Percentiles rank a stretch among this genome's conserved stretches.
Conservation (phyloP, 2,329 filamentous ascomycete genomes). For the Sphaceloma murrayae region DNA sequence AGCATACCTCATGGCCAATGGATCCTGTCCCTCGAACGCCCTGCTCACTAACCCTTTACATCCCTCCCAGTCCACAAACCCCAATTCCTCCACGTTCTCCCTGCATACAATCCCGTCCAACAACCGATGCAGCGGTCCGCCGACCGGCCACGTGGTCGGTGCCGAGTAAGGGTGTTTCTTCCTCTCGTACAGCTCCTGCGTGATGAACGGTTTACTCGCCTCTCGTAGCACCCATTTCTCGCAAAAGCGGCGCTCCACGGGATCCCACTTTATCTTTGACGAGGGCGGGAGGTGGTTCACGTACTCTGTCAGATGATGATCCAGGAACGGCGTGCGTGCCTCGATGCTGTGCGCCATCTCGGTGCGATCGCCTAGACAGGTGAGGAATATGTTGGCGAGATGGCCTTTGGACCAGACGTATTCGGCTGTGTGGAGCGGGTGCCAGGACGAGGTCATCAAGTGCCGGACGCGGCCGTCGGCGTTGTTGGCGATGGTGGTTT, state of each 20-base stretch:
- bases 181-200: constrained; percentile 42
- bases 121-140: constrained; percentile 37
- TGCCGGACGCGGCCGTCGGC: constrained; percentile 26
- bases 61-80: constrained; percentile 24
- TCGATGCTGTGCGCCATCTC: constrained; percentile 39
- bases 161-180: constrained; percentile 44
- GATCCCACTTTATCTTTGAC: constrained; percentile 30
- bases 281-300: constrained; percentile 32
- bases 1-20: constrained; percentile 31
- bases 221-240: constrained; percentile 46
- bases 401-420: constrained; percentile 33
- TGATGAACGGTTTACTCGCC: constrained; percentile 42
- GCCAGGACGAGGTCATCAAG: constrained; percentile 30
- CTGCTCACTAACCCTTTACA: constrained; percentile 28
- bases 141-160: constrained; percentile 34
- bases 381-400: constrained; percentile 34
- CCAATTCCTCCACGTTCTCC: constrained; percentile 24
- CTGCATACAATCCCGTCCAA: constrained; percentile 25
- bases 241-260: constrained; percentile 23
- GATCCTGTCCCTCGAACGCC: constrained; percentile 31
- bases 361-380: constrained; percentile 36
- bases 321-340: constrained; percentile 35
- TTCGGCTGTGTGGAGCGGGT: constrained; percentile 33
- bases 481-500: constrained; percentile 29
- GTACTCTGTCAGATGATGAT: constrained; percentile 33